A percentile compares a stretch with the other conserved stretches of the same genome.
Evolutionary conservation across 106 monocot species (phyloP).

Genomic region (Chionographis japonica): DNA sequence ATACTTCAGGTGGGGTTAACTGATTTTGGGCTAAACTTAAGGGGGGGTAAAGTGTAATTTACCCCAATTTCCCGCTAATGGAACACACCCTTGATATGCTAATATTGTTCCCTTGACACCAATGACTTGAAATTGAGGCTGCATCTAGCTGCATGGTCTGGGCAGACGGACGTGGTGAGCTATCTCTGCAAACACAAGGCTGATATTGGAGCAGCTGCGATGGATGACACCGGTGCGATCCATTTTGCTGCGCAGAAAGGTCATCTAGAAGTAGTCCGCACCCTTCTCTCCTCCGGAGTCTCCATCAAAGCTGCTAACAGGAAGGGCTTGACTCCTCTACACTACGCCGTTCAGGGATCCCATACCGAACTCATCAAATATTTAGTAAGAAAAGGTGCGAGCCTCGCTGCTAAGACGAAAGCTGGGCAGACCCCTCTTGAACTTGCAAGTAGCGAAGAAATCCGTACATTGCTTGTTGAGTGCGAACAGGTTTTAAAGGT

Average conservation of each 20-base stretch:
- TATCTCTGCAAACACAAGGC: constrained; percentile 87
- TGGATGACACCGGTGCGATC: constrained; percentile 90
- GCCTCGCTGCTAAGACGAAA: constrained; percentile 62
- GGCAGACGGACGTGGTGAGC: constrained; percentile 66
- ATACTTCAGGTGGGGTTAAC: too few relatives aligned
- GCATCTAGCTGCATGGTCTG: constrained; percentile 96
- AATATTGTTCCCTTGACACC: constrained; percentile 30
- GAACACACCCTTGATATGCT: too few relatives aligned
- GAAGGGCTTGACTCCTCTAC: constrained; percentile 84
- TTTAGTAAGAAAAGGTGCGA: constrained; percentile 69
- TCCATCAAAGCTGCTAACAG: constrained; percentile 70
- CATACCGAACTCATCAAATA: constrained; percentile 70
- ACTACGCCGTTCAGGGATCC: constrained; percentile 75
- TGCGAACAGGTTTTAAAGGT: constrained; percentile 24
- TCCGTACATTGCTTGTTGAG: constrained; percentile 39
- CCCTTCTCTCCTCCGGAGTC: constrained; percentile 52
- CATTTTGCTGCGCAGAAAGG: constrained; percentile 98
- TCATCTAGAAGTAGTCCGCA: constrained; percentile 59
- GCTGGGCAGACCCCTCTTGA: constrained; percentile 63
- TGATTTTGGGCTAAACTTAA: too few relatives aligned
- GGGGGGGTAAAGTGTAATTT: too few relatives aligned
- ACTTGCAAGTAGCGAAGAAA: constrained; percentile 52
- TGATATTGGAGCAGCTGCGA: constrained; percentile 78
- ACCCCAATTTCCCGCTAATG: too few relatives aligned
- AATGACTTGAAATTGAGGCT: constrained; percentile 48